Conservation (phyloP, 495 filamentous ascomycete genomes). For the Parachaetomium inaequale region DNA sequence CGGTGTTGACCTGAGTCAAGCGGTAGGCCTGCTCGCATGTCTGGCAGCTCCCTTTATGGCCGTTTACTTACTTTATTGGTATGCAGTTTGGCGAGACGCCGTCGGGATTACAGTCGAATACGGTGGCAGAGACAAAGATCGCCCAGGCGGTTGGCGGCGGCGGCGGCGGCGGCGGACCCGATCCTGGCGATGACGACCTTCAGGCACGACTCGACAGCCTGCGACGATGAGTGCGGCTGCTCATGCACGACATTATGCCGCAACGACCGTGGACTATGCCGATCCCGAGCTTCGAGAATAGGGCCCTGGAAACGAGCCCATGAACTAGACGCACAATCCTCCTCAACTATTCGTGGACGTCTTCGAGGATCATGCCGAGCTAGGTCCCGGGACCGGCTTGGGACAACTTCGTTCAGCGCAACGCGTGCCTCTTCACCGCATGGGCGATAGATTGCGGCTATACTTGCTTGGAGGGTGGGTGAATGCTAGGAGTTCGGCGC, state of each 20-base stretch:
- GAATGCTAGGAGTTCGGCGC: background rate
- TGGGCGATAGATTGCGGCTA: background rate
- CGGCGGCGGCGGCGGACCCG: constrained; percentile 52
- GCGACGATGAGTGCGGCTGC: constrained; percentile 34
- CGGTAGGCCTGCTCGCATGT: constrained; percentile 54
- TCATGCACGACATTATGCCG: background rate
- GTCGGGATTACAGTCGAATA: constrained; percentile 58
- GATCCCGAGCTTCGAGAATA: background rate
- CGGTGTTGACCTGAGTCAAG: constrained; percentile 82
- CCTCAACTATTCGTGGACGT: background rate
- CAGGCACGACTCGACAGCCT: constrained; percentile 80
- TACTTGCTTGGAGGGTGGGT: background rate
- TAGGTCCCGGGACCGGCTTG: background rate
- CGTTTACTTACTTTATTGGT: constrained; percentile 23
- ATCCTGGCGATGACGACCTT: constrained; percentile 69
- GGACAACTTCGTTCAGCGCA: background rate
- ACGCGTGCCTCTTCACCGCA: background rate
- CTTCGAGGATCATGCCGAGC: background rate
- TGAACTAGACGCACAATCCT: background rate
- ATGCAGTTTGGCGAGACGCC: constrained; percentile 74
- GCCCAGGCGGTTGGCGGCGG: constrained; percentile 77
- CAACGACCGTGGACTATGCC: background rate
- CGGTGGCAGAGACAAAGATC: constrained; percentile 60
- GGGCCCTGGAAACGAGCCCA: background rate
- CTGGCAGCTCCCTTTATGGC: background rate